Evolutionary conservation across 768 basidiomycete genomes (phyloP).

Genomic region (Leccinum ochraceum): DNA sequence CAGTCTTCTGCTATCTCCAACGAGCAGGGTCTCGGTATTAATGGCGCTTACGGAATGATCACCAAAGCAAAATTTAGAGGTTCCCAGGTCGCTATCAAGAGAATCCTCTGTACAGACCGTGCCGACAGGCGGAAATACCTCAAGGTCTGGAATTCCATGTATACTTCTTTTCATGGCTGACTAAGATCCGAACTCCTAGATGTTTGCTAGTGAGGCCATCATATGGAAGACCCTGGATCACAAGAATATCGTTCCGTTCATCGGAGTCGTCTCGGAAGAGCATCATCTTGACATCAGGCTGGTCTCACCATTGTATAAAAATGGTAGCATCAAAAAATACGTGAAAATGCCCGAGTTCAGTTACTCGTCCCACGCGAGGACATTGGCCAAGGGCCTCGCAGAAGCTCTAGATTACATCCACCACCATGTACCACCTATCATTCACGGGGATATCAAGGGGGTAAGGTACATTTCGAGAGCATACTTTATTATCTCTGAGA

Average conservation of each 20-base stretch:
- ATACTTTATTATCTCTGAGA: constrained; percentile 2
- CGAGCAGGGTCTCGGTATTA: neutral
- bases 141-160: constrained; percentile 13
- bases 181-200: constrained; percentile 13
- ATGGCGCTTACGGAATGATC: constrained; percentile 25
- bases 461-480: constrained; percentile 16
- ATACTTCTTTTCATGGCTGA: neutral
- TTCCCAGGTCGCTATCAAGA: constrained; percentile 30
- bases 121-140: constrained; percentile 5
- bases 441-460: constrained; percentile 46
- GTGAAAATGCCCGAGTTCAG: neutral
- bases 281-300: constrained; percentile 17
- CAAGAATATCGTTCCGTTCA: constrained; percentile 32
- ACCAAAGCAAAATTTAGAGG: constrained; percentile 17
- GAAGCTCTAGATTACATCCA: constrained; percentile 28
- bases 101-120: constrained; percentile 5
- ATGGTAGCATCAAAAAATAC: constrained; percentile 19
- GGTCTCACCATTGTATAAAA: constrained; percentile 24
- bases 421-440: constrained; percentile 27
- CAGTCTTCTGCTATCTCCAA: neutral
- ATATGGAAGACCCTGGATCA: constrained; percentile 30
- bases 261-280: constrained; percentile 17
- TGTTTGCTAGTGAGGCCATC: constrained; percentile 30
- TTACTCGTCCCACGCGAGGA: constrained; percentile 8
- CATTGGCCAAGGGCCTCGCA: constrained; percentile 20